Conservation (phyloP, 1,139 yeast genomes). For the Yamadazyma friedrichii region DNA sequence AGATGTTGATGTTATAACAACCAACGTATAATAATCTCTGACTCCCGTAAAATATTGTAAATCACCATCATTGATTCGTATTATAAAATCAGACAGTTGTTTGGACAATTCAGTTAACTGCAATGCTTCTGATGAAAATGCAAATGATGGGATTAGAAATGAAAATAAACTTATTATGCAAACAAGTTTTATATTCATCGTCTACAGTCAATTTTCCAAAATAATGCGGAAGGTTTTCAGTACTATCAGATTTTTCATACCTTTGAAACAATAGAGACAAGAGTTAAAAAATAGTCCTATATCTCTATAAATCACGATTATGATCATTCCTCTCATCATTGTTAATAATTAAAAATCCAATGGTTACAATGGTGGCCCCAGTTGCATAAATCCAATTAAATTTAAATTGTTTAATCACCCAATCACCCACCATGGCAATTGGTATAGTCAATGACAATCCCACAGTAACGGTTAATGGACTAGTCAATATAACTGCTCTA, state of each 20-base stretch:
- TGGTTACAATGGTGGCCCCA: conserved; percentile 79
- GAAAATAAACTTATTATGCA: not conserved
- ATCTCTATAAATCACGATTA: conserved; percentile 11
- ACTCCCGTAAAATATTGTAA: conserved; percentile 31
- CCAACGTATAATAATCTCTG: conserved; percentile 37
- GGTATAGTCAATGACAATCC: conserved; percentile 94
- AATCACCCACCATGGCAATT: conserved; percentile 89
- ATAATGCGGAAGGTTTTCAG: too few relatives aligned
- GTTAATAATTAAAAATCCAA: conserved; percentile 82
- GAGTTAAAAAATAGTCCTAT: too few relatives aligned
- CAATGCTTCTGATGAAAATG: conserved; percentile 12
- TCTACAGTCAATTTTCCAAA: not conserved
- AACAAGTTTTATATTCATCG: not conserved
- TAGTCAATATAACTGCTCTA: conserved; percentile 85
- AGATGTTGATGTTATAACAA: conserved; percentile 35
- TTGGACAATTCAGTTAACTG: conserved; percentile 16
- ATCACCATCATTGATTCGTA: conserved; percentile 30
- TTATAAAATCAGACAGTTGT: conserved; percentile 21
- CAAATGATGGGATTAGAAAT: not conserved
- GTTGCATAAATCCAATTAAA: conserved; percentile 62
- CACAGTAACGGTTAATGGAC: conserved; percentile 92
- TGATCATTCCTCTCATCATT: conserved; percentile 67
- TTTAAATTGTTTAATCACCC: conserved; percentile 63
- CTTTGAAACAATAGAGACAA: too few relatives aligned
- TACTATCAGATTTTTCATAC: too few relatives aligned